Base-by-base conservation (phyloP, 2,329 filamentous ascomycete genomes). In the Cadophora sp. region DNA sequence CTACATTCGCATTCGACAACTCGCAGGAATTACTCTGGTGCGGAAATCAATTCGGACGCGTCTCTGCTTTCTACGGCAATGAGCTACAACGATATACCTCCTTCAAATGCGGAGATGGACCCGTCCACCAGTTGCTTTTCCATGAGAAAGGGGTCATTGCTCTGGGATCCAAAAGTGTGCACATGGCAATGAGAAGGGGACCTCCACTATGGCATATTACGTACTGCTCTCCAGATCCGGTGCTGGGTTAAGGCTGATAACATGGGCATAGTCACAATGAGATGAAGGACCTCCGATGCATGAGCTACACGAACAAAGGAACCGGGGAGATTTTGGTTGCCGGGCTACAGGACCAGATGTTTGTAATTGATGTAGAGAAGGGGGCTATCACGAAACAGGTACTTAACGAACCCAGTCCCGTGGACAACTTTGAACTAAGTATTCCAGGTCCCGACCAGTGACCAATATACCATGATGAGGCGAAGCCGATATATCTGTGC, bases 221-320 rank as follows among this genome's bases (percentile, higher is more conserved):
- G 85, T 94, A 87, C 68, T 72, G 24, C 43, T 31, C 71, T 8
- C 24, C 72, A 65, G 16, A 37, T 34, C 48, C 29, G 19, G 51
- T 40, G 22, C 14, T 51, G n/a, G 50, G 37, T 43, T 24, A 63
- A 69, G 59, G 64, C 75, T 77, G 68, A 75, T 69, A 16, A 60
- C 12, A 60, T 56, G 11, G 55, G 43, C 73, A 72, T 72, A 92
- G 90, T 72, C 85, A 89, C 76, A 83, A 89, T 31, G 91, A 91
- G 66, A 97, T 98, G 91, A 89, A 86, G 71, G 93, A 97, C 77
- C 83, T 99, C 72, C 89, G 89, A 74, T 98, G 96, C 80, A 98
- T 98, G 94, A 95, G 92, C 78, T 97, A 97, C 78, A 97, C 93
- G 1, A 94, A 92, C 31, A 94, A 94, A 76, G 91, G 91, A 9